Conservation (phyloP, 305 asterid species). For the Euphrasia arctica region DNA sequence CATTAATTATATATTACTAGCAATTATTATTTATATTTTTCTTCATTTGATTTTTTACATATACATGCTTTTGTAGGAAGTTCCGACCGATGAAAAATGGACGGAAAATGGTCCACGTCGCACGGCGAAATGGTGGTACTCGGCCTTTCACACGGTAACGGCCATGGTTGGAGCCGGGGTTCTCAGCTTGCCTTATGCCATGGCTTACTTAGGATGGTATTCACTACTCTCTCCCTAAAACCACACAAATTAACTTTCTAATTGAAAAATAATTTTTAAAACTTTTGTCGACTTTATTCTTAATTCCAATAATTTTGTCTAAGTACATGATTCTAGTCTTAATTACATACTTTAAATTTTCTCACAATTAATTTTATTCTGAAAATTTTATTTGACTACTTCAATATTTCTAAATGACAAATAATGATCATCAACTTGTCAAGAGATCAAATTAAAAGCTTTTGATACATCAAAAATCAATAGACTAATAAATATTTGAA, state of each 20-base stretch:
- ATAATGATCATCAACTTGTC: too few relatives aligned
- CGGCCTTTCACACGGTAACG: conserved; percentile 89
- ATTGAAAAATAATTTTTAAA: not conserved
- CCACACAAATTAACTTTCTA: not conserved
- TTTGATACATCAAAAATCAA: too few relatives aligned
- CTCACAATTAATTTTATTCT: too few relatives aligned
- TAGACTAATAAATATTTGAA: too few relatives aligned
- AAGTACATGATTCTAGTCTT: too few relatives aligned
- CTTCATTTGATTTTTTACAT: not conserved
- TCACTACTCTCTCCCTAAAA: too few relatives aligned
- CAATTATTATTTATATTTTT: not conserved
- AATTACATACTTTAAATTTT: too few relatives aligned
- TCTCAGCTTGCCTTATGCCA: conserved; percentile 89
- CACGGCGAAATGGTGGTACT: conserved; percentile 69
- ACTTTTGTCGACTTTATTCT: not conserved
- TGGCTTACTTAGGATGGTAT: conserved; percentile 94
- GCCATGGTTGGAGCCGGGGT: conserved; percentile 98
- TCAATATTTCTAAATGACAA: too few relatives aligned
- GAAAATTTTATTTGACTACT: too few relatives aligned
- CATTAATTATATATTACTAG: not conserved
- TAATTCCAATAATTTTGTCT: too few relatives aligned
- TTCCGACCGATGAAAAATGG: conserved; percentile 49
- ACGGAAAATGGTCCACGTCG: conserved; percentile 43
- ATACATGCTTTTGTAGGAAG: conserved; percentile 41
- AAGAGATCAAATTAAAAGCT: too few relatives aligned